phyloP scores from a whole-genome alignment of 2,329 filamentous ascomycete species.

The Thielaviopsis cerberus region DNA sequence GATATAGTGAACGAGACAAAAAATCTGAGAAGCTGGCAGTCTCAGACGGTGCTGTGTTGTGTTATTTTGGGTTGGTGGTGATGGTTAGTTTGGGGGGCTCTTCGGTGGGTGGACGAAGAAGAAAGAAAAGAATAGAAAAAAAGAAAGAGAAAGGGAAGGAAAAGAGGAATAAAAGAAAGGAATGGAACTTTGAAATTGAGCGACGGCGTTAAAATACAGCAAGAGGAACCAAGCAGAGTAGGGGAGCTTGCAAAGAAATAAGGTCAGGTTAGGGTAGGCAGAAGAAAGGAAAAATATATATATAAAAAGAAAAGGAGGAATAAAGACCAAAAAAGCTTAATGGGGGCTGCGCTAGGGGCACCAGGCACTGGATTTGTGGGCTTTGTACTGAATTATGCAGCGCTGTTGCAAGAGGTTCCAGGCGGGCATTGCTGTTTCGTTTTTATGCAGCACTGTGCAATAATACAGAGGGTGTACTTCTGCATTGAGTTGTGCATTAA shows the following conservation, averaged over 20 bases:
- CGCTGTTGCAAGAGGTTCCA: too few species aligned
- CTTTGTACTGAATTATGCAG: not conserved
- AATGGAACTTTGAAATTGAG: constrained; percentile 6
- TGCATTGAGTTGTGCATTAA: too few species aligned
- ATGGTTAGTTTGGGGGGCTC: constrained; percentile 5
- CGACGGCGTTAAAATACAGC: not conserved
- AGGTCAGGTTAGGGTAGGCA: not conserved
- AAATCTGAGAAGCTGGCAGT: constrained; percentile 13
- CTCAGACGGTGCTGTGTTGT: constrained; percentile 14
- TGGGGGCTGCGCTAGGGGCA: not conserved
- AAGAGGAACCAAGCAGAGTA: not conserved
- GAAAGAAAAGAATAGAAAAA: constrained; percentile 5
- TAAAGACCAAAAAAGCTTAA: not conserved
- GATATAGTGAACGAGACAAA: constrained; percentile 12
- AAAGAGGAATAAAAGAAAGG: not conserved
- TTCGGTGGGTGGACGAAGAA: constrained; percentile 5
- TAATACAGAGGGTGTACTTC: too few species aligned
- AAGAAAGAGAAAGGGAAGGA: not conserved
- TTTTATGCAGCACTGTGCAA: not conserved
- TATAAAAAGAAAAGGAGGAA: constrained; percentile 7
- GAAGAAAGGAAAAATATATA: not conserved
- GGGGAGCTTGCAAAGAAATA: not conserved
- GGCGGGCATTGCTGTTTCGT: not conserved
- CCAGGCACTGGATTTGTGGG: not conserved
- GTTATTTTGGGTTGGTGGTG: constrained; percentile 10